Conservation (phyloP, 352 stramenopile species). For the Pythium apleroticum region DNA sequence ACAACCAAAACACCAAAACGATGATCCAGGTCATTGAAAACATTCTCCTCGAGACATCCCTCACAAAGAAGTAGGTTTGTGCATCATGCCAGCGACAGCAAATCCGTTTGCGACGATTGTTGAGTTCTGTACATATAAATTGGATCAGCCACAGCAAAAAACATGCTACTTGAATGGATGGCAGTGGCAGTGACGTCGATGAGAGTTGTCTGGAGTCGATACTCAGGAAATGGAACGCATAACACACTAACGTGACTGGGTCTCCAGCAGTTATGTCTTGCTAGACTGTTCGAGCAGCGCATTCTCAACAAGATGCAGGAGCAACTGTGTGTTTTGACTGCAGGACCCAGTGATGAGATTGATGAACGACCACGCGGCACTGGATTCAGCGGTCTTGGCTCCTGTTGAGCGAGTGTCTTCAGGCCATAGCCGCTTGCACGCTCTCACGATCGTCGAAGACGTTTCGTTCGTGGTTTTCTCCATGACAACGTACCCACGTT, state of each 20-base stretch:
- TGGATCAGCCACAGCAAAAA: no score
- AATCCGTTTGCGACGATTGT: no score
- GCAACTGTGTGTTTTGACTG: neutral
- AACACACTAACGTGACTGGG: no score
- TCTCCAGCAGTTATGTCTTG: no score
- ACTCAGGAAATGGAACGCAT: no score
- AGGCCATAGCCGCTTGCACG: conserved; percentile 2
- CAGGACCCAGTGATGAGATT: conserved; percentile 12
- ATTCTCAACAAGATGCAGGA: conserved; percentile 3
- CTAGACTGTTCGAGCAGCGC: neutral
- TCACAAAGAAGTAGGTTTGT: neutral
- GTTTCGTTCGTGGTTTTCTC: neutral
- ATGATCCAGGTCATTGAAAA: conserved; percentile 1
- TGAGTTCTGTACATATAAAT: no score
- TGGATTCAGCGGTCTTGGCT: no score
- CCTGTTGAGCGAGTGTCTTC: no score
- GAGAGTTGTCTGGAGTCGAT: no score
- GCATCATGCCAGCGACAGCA: no score
- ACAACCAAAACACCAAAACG: conserved; percentile 1
- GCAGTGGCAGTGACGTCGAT: no score
- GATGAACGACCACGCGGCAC: conserved; percentile 2
- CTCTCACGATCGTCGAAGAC: conserved; percentile 1
- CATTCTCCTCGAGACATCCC: neutral
- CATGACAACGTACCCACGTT: conserved; percentile 13
- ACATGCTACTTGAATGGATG: no score